Percentiles rank a stretch among this genome's conserved stretches.
phyloP scores from a whole-genome alignment of 2,329 filamentous ascomycete species.

The Ophiocordyceps camponoti-floridani region DNA sequence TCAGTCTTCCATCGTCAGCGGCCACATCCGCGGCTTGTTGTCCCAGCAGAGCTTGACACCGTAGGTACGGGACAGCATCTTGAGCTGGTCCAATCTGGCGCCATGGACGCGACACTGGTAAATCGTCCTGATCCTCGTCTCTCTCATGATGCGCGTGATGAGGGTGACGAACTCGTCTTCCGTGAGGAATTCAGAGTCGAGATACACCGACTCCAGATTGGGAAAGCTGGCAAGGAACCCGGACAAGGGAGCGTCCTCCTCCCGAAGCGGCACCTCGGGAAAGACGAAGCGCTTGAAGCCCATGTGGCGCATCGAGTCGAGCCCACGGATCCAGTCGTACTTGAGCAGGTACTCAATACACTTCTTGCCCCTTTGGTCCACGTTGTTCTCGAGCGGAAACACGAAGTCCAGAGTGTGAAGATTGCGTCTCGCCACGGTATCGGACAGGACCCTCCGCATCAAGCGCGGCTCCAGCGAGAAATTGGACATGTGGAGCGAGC shows the following conservation, averaged over 20 bases:
- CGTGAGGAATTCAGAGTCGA: conserved; percentile 13
- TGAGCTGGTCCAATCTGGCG: conserved; percentile 12
- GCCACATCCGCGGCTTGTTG: conserved; percentile 13
- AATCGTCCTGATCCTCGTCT: conserved; percentile 13
- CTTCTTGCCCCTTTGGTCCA: conserved; percentile 8
- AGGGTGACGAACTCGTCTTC: conserved; percentile 11
- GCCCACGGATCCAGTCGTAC: conserved; percentile 18
- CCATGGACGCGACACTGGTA: conserved; percentile 16
- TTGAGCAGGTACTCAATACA: conserved; percentile 12
- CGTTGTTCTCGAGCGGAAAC: conserved; percentile 12
- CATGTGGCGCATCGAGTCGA: conserved; percentile 13
- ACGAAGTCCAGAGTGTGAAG: conserved; percentile 17
- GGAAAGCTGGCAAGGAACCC: conserved; percentile 18
- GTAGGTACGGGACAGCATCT: conserved; percentile 5
- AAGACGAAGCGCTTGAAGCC: conserved; percentile 18
- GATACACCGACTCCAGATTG: conserved; percentile 16
- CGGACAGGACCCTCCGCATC: conserved; percentile 8
- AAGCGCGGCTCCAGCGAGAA: conserved; percentile 8
- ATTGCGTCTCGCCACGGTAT: conserved; percentile 9
- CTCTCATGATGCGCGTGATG: conserved; percentile 12
- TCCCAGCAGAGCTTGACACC: conserved; percentile 14
- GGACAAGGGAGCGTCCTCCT: conserved; percentile 13
- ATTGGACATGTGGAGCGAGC: conserved; percentile 10
- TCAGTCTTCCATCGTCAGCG: conserved; percentile 1
- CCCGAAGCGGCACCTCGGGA: conserved; percentile 8